Evolutionary conservation across 805 yeast species (phyloP).

Genomic region (Candida sanyiensis): DNA sequence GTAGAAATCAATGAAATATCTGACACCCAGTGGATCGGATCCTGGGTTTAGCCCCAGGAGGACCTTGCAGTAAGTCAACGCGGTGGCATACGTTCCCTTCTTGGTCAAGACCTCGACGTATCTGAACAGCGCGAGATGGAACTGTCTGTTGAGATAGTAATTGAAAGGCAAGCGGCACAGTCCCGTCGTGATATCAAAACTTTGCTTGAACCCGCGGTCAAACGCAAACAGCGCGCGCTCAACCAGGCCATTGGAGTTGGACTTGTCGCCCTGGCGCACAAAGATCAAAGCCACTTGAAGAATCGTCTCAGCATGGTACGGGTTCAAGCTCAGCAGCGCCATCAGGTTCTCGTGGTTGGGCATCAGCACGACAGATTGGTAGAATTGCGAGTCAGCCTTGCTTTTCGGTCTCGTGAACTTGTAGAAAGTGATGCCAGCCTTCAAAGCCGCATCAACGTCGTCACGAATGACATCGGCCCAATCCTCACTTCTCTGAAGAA

Average conservation of each 20-base stretch:
- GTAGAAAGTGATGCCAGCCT: slow-evolving; percentile 51
- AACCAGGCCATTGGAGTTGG: slow-evolving; percentile 65
- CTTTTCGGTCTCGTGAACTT: slow-evolving; percentile 39
- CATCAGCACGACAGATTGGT: slow-evolving; percentile 58
- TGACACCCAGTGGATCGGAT: slow-evolving; percentile 79
- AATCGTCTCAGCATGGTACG: slow-evolving; percentile 75
- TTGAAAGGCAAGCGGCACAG: slow-evolving; percentile 71
- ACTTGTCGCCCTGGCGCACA: slow-evolving; percentile 66
- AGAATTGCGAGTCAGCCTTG: slow-evolving; percentile 41
- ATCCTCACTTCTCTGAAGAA: slow-evolving; percentile 31
- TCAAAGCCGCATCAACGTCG: slow-evolving; percentile 32
- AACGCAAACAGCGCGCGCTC: slow-evolving; percentile 76
- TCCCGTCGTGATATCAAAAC: slow-evolving; percentile 49
- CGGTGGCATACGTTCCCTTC: slow-evolving; percentile 72
- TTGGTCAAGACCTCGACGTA: slow-evolving; percentile 66
- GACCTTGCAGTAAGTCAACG: slow-evolving; percentile 67
- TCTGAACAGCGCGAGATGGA: slow-evolving; percentile 68
- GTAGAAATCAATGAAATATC: slow-evolving; percentile 78
- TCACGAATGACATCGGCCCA: slow-evolving; percentile 46
- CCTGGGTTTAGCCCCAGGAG: slow-evolving; percentile 65
- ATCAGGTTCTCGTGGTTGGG: slow-evolving; percentile 77
- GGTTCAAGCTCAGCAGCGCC: slow-evolving; percentile 46
- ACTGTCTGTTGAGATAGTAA: slow-evolving; percentile 67
- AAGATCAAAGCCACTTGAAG: slow-evolving; percentile 72
- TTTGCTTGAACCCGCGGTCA: slow-evolving; percentile 63